Percentiles rank a stretch among this genome's conserved stretches.
Evolutionary conservation across 2,329 filamentous ascomycete genomes (phyloP).

Genomic region (Mycocentrospora acerina): DNA sequence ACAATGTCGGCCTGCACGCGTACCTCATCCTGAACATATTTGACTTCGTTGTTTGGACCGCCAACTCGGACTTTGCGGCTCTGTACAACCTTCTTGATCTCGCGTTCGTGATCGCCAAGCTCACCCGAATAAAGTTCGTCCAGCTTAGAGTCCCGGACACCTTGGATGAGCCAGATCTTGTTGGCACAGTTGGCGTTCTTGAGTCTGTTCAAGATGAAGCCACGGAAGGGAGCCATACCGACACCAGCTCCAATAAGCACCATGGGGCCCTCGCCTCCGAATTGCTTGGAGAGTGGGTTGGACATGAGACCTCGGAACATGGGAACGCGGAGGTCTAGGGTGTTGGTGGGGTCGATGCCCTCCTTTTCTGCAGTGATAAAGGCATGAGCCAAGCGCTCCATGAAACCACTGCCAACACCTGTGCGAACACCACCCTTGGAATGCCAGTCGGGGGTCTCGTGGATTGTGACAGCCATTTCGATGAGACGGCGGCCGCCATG

Average conservation of each 20-base stretch:
- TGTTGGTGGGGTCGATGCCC: constrained; percentile 47
- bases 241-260: constrained; percentile 95
- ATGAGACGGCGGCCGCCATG: constrained; percentile 73
- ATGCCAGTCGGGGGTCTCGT: constrained; percentile 80
- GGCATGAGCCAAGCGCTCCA: constrained; percentile 78
- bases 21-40: constrained; percentile 97
- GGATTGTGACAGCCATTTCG: constrained; percentile 95
- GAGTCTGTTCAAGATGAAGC: constrained; percentile 90
- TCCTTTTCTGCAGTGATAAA: constrained; percentile 68
- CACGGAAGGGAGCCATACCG: constrained; percentile 94
- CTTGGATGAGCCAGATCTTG: constrained; percentile 96
- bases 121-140: constrained; percentile 97
- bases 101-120: constrained; percentile 68
- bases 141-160: constrained; percentile 87
- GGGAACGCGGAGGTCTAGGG: constrained; percentile 72
- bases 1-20: constrained; percentile 89
- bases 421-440: constrained; percentile 63
- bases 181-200: constrained; percentile 96
- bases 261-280: constrained; percentile 94
- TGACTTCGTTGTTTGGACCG: constrained; percentile 61
- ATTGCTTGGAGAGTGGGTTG: constrained; percentile 89
- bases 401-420: constrained; percentile 88
- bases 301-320: constrained; percentile 99
- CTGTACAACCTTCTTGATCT: constrained; percentile 55
- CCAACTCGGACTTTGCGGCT: constrained; percentile 46